Percentiles rank a stretch among this genome's conserved stretches.
Evolutionary conservation across 768 basidiomycete genomes (phyloP).

Genomic region (Boletus edulis): DNA sequence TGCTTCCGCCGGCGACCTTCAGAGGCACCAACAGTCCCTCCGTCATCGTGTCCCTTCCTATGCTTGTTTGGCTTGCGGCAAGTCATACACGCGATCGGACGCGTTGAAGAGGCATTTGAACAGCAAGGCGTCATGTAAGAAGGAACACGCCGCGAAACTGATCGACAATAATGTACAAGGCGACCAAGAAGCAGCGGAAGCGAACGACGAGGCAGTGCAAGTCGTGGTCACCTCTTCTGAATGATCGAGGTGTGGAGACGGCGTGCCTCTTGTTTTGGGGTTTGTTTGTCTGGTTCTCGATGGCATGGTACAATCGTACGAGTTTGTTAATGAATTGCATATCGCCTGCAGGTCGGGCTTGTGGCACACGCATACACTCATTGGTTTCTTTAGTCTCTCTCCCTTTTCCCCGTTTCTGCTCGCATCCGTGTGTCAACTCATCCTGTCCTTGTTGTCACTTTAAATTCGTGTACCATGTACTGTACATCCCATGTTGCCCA

Average conservation of each 20-base stretch:
- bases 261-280: constrained; percentile 8
- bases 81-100: constrained; percentile 30
- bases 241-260: constrained; percentile 17
- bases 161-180: neutral
- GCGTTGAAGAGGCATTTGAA: constrained; percentile 34
- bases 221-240: constrained; percentile 1
- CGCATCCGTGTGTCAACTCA: neutral
- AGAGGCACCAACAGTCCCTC: constrained; percentile 30
- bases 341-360: constrained; percentile 10
- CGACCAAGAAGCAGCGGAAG: constrained; percentile 14
- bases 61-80: constrained; percentile 23
- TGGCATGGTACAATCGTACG: neutral
- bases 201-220: constrained; percentile 17
- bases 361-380: neutral
- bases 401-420: neutral
- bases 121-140: constrained; percentile 27
- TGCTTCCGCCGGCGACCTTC: constrained; percentile 27
- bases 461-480: neutral
- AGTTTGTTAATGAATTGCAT: neutral
- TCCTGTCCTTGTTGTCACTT: neutral
- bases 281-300: neutral
- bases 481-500: neutral
- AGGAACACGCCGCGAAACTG: constrained; percentile 16
- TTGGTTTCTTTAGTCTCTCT: neutral
- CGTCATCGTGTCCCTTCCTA: constrained; percentile 24